A percentile compares a stretch with the other conserved stretches of the same genome.
Conservation (phyloP, 371 early-diverging fungal species). For the Apophysomyces variabilis region DNA sequence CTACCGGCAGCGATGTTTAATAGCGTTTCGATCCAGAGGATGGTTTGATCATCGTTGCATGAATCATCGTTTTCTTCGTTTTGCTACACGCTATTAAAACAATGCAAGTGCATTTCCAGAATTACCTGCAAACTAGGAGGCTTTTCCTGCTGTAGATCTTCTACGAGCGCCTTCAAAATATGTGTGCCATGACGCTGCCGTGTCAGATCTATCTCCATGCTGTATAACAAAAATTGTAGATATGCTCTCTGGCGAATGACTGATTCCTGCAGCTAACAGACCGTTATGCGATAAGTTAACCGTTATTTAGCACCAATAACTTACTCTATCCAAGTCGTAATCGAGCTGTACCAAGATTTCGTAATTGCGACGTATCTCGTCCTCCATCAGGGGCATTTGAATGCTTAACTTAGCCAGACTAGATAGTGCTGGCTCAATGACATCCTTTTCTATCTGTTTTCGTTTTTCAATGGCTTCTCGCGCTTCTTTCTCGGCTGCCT, state of each 20-base stretch:
- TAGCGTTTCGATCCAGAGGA: not conserved
- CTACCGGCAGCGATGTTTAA: not conserved
- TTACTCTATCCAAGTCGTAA: not conserved
- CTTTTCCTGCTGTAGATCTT: slow-evolving; percentile 1
- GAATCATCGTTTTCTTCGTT: not conserved
- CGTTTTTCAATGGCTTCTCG: slow-evolving; percentile 3
- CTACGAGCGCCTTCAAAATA: not conserved
- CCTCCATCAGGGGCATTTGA: slow-evolving; percentile 9
- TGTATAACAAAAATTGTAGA: not conserved
- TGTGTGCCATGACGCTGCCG: not conserved
- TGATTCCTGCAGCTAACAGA: not conserved
- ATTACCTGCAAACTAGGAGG: too few relatives aligned
- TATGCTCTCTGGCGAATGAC: not conserved
- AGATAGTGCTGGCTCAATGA: slow-evolving; percentile 2
- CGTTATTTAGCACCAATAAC: not conserved
- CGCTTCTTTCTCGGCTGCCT: not conserved
- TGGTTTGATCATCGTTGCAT: not conserved
- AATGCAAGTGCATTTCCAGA: too few relatives aligned
- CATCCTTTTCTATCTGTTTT: not conserved
- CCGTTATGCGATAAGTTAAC: not conserved
- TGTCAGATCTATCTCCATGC: not conserved
- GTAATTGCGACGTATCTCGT: slow-evolving; percentile 1
- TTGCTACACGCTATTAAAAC: too few relatives aligned
- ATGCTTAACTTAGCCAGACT: slow-evolving; percentile 2
- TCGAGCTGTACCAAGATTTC: not conserved